phyloP scores from a whole-genome alignment of 768 basidiomycete genomes.

The Pulveroboletus sp. region DNA sequence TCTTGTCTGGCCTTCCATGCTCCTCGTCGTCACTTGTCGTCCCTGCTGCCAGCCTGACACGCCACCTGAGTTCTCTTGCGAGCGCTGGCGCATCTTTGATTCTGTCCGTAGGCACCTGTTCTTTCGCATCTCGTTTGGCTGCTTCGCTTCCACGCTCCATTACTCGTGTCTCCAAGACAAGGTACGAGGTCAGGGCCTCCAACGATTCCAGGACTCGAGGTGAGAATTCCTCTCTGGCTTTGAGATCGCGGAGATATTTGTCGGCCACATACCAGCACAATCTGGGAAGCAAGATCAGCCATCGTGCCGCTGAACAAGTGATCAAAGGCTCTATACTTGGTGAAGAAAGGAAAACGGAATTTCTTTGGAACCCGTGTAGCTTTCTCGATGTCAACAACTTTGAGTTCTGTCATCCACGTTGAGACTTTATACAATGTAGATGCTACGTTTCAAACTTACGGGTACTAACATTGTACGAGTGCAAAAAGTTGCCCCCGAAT shows the following conservation, averaged over 20 bases:
- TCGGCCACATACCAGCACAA: constrained; percentile 91
- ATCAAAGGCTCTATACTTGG: constrained; percentile 47
- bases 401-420: constrained; percentile 56
- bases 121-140: constrained; percentile 72
- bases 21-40: constrained; percentile 67
- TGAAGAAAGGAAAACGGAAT: constrained; percentile 82
- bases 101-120: constrained; percentile 75
- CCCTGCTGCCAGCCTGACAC: constrained; percentile 59
- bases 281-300: constrained; percentile 36
- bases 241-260: constrained; percentile 71
- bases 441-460: constrained; percentile 48
- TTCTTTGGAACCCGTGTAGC: constrained; percentile 89
- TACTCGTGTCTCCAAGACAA: constrained; percentile 69
- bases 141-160: constrained; percentile 70
- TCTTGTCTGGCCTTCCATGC: constrained; percentile 24
- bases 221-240: constrained; percentile 47
- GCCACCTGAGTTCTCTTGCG: constrained; percentile 85
- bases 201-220: constrained; percentile 69
- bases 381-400: constrained; percentile 88
- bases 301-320: background rate
- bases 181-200: constrained; percentile 66
- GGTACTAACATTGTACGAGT: constrained; percentile 83
- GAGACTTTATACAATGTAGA: constrained; percentile 8
- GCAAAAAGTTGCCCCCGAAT: constrained; percentile 96
- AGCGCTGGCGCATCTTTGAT: constrained; percentile 79